These are phyloP conservation scores for Ambrosiella beaveri DNA, from an alignment of 2,329 filamentous ascomycete species.

Conservation along the genomic window DNA sequence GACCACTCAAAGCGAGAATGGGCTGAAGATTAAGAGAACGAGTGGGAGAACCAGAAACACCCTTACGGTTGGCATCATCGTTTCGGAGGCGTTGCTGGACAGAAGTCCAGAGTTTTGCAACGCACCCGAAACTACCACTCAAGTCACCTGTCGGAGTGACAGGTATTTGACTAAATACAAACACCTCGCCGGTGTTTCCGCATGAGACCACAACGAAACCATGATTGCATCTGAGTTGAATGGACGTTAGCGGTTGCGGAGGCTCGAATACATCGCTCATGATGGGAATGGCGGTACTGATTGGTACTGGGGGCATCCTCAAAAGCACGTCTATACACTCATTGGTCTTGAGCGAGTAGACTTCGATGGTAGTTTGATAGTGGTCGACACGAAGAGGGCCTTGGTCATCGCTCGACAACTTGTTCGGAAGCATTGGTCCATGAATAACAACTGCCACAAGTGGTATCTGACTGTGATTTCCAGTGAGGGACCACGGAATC, in stretches of 20 bases:
- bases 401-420: slow-evolving; percentile 20
- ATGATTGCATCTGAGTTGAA: slow-evolving; percentile 56
- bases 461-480: slow-evolving; percentile 35
- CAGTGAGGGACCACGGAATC: slow-evolving; percentile 46
- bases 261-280: slow-evolving; percentile 48
- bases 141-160: slow-evolving; percentile 21
- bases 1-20: slow-evolving; percentile 50
- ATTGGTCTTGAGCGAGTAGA: slow-evolving; percentile 71
- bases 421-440: slow-evolving; percentile 42
- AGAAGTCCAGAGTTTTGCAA: slow-evolving; percentile 85
- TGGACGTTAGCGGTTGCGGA: slow-evolving; percentile 52
- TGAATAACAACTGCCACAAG: slow-evolving; percentile 67
- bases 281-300: slow-evolving; percentile 36
- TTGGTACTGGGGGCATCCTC: slow-evolving; percentile 43
- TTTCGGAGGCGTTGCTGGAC: slow-evolving; percentile 45
- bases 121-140: slow-evolving; percentile 39
- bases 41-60: slow-evolving; percentile 25
- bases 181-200: slow-evolving; percentile 72
- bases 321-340: slow-evolving; percentile 57
- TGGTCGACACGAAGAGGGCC: slow-evolving; percentile 30
- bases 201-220: slow-evolving; percentile 61
- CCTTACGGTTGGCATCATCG: slow-evolving; percentile 23
- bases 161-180: slow-evolving; percentile 45
- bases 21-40: slow-evolving; percentile 36
- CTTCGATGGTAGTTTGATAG: slow-evolving; percentile 76